Percentiles rank a stretch among this genome's conserved stretches.
phyloP scores from a whole-genome alignment of 495 filamentous ascomycete genomes.

The Xylaria cubensis region DNA sequence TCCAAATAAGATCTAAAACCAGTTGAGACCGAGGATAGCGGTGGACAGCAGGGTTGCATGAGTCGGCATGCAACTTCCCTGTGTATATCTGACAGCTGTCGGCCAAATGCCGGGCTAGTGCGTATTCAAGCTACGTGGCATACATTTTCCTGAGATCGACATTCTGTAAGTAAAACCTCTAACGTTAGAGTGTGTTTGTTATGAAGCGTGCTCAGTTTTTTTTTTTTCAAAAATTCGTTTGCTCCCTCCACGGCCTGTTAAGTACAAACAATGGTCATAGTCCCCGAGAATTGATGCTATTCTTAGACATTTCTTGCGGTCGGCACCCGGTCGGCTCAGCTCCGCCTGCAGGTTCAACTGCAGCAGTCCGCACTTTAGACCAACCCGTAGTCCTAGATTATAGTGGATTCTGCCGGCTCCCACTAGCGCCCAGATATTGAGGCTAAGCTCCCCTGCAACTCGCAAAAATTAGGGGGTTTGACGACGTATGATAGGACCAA shows the following conservation, averaged over 20 bases:
- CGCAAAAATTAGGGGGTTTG: not conserved
- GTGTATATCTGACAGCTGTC: not conserved
- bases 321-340: constrained; percentile 12
- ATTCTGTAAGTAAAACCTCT: not conserved
- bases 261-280: not conserved
- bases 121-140: not conserved
- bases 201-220: not conserved
- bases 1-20: not conserved
- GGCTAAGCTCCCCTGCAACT: constrained; percentile 13
- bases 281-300: not conserved
- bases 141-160: not conserved
- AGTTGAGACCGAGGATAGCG: constrained; percentile 5
- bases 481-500: constrained; percentile 2
- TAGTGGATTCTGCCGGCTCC: constrained; percentile 8
- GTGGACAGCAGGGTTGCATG: not conserved
- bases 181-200: not conserved
- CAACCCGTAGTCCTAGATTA: not conserved
- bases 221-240: not conserved
- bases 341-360: not conserved
- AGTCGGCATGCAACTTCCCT: not conserved
- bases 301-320: not conserved
- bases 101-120: not conserved
- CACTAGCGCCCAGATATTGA: constrained; percentile 10
- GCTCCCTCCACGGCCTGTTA: not conserved
- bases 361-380: not conserved